phyloP scores from a whole-genome alignment of 441 rosid species.

The Pelargonium fulgidum region DNA sequence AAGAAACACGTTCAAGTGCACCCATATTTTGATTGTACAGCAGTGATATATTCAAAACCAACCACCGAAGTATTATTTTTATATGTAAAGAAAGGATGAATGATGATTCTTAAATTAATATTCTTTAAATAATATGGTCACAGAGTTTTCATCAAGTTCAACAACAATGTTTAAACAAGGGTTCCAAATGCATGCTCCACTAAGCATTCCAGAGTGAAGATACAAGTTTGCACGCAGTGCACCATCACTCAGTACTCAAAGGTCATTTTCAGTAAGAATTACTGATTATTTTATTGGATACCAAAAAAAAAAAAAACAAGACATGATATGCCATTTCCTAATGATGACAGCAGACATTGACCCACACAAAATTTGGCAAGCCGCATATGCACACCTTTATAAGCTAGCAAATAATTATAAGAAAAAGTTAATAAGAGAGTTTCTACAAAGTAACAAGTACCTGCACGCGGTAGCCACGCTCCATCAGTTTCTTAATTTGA shows the following conservation, averaged over 20 bases:
- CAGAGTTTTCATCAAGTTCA: not conserved
- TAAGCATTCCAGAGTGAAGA: not conserved
- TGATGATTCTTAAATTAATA: not conserved
- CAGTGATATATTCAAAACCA: too few species aligned
- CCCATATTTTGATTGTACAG: too few species aligned
- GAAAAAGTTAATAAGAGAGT: not conserved
- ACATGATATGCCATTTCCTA: not conserved
- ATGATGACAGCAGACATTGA: not conserved
- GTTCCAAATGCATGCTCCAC: not conserved
- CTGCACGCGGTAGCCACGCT: conserved; percentile 89
- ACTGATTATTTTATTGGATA: not conserved
- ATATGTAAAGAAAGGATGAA: not conserved
- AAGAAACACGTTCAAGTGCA: too few species aligned
- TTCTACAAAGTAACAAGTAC: conserved; percentile 32
- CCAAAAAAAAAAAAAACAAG: too few species aligned
- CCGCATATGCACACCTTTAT: not conserved
- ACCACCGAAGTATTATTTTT: too few species aligned
- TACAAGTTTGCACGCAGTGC: not conserved
- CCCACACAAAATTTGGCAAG: not conserved
- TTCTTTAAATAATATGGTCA: not conserved
- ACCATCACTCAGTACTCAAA: not conserved
- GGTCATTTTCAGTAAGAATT: not conserved
- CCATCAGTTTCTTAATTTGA: conserved; percentile 51
- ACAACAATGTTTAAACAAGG: not conserved
- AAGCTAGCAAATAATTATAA: not conserved